Percentiles rank a stretch among this genome's conserved stretches.
Evolutionary conservation across 768 basidiomycete species (phyloP).

Genomic region (Lactarius vividus): DNA sequence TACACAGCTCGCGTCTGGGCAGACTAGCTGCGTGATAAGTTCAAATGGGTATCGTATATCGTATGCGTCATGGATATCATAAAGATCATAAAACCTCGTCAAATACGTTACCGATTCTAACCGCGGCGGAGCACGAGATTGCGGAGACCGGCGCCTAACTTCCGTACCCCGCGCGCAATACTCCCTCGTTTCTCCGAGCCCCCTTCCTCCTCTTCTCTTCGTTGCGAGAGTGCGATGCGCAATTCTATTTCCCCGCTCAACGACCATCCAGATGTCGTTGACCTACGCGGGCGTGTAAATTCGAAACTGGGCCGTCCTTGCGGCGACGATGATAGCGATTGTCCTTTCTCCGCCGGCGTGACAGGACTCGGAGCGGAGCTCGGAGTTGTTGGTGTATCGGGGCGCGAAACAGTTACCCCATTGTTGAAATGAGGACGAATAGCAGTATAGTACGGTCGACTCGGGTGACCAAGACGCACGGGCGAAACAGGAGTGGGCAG

Average conservation of each 20-base stretch:
- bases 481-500: neutral
- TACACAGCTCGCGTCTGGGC: neutral
- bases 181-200: slow-evolving; percentile 18
- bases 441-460: slow-evolving; percentile 27
- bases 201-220: slow-evolving; percentile 18
- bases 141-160: slow-evolving; percentile 17
- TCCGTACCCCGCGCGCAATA: slow-evolving; percentile 18
- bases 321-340: slow-evolving; percentile 1
- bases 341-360: neutral
- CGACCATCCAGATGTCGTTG: slow-evolving; percentile 24
- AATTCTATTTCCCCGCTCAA: slow-evolving; percentile 28
- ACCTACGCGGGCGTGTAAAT: slow-evolving; percentile 23
- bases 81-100: neutral
- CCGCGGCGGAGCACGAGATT: slow-evolving; percentile 16
- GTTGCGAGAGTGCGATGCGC: slow-evolving; percentile 25
- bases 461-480: slow-evolving; percentile 26
- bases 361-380: slow-evolving; percentile 5
- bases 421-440: slow-evolving; percentile 22
- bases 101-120: neutral
- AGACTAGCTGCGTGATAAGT: neutral
- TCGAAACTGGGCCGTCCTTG: slow-evolving; percentile 22
- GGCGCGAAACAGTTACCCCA: neutral
- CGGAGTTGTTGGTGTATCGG: slow-evolving; percentile 7
- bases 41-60: slow-evolving; percentile 9
- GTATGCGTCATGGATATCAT: slow-evolving; percentile 4